Base-by-base conservation (phyloP, 805 yeast species). In the Sugiyamaella mastotermitis region DNA sequence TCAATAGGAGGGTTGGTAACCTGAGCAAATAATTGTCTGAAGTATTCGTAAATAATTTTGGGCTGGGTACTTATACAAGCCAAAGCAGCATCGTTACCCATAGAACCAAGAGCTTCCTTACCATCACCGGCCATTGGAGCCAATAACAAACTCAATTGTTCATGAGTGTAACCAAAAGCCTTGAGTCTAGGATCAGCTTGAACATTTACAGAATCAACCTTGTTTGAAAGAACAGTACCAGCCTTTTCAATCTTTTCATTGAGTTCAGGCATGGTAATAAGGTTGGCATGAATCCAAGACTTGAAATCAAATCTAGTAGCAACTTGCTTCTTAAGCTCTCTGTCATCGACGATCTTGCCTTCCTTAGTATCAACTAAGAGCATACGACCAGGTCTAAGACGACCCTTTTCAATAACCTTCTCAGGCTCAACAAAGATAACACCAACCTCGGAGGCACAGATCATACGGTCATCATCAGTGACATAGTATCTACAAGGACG, bases 1-100 rank as follows among this genome's bases (percentile, higher is more conserved):
- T 90, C 98, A 58, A 90, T 92, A 35, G 98, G 97, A 41, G 98
- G 98, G 66, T 90, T 90, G 22, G 98, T 90, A 40, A 90, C 98
- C 66, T 90, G 98, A 15, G 98, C 98, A 66, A 90, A 90, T 56
- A 90, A 72, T 62, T 90, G 95, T 55, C 95, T 79, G 72, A 90
- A 92, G 66, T 90, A 90, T 56, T 92, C 98, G 61, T 83, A 90
- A 47, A 86, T 68, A 46, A 92, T 66, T 50, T 80, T 81, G 30
- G 98, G 97, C 64, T 87, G 94, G 58, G 84, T 90, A 26, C 95
- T 81, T 51, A 90, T 67, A 65, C 98, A 92, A 0, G 97, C 97
- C 48, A 90, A 70, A 9, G 97, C 94, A 36, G 92, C 78, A 58
- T 90, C 98, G 58, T 90, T 90, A 71, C 98, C 98, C 98, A 90